A percentile compares a stretch with the other conserved stretches of the same genome.
Conservation (phyloP, 179 eudicot species). For the Sideroxylon spinosum region DNA sequence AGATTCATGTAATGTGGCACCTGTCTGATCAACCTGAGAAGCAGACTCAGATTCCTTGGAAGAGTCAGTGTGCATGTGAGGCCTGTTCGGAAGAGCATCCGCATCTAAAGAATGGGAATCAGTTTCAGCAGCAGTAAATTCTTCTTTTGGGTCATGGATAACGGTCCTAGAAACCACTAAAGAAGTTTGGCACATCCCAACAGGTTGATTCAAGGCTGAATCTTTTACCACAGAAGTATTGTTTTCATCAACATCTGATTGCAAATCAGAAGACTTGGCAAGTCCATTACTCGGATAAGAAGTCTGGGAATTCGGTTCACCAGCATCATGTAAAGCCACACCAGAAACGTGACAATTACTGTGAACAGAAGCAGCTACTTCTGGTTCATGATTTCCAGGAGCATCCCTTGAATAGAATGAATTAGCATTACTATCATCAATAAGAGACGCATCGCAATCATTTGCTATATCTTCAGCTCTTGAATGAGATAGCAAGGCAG, state of each 20-base stretch:
- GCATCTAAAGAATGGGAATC: not conserved
- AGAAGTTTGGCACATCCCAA: conserved; percentile 9
- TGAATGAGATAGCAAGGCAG: not conserved
- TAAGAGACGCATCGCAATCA: not conserved
- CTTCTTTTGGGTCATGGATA: not conserved
- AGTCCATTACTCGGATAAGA: not conserved
- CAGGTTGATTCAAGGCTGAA: not conserved
- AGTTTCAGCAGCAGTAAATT: not conserved
- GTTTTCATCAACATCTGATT: conserved; percentile 7
- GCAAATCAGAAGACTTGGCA: not conserved
- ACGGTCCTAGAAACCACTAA: conserved; percentile 1
- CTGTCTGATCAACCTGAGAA: conserved; percentile 12
- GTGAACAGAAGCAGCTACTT: not conserved
- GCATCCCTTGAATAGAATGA: not conserved
- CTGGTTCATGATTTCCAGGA: not conserved
- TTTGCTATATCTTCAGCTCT: conserved; percentile 1
- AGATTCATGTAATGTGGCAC: not conserved
- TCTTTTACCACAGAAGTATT: not conserved
- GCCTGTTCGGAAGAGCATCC: conserved; percentile 5
- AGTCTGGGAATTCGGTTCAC: not conserved
- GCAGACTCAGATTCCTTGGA: conserved; percentile 3
- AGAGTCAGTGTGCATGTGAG: not conserved
- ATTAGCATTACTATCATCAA: not conserved
- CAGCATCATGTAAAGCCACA: not conserved
- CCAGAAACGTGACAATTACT: not conserved